Percentiles rank a stretch among this genome's conserved stretches.
These are phyloP conservation scores for Citrus trifoliata DNA, from an alignment of 345 rosid species.

Conservation along the genomic window DNA sequence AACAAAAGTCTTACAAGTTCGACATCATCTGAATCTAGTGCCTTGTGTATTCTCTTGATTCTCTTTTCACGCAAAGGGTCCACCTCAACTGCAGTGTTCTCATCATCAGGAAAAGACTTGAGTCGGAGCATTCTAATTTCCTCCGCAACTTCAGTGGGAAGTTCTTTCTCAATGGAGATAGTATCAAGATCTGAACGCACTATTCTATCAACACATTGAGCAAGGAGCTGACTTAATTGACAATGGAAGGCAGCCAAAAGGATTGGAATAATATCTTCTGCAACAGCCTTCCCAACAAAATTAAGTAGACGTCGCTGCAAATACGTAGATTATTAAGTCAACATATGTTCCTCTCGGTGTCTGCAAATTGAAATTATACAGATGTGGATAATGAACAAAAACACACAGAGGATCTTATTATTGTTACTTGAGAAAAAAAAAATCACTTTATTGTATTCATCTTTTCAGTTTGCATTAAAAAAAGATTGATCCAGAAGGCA, in stretches of 20 bases:
- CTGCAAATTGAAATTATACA: neutral
- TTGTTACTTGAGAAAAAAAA: neutral
- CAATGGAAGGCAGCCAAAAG: slow-evolving; percentile 84
- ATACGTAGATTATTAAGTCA: slow-evolving; percentile 14
- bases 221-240: slow-evolving; percentile 60
- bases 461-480: too few relatives aligned
- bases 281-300: slow-evolving; percentile 71
- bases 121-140: slow-evolving; percentile 47
- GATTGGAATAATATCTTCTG: slow-evolving; percentile 78
- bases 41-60: slow-evolving; percentile 73
- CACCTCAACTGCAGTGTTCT: slow-evolving; percentile 15
- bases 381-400: neutral
- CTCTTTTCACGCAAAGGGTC: slow-evolving; percentile 58
- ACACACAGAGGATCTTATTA: neutral
- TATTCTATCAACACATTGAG: slow-evolving; percentile 74
- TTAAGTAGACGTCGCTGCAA: slow-evolving; percentile 73
- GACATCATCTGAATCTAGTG: slow-evolving; percentile 92
- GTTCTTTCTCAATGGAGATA: slow-evolving; percentile 73
- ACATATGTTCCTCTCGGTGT: neutral
- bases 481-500: neutral
- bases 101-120: slow-evolving; percentile 42
- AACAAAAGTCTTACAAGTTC: slow-evolving; percentile 88
- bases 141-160: slow-evolving; percentile 65
- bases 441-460: too few relatives aligned
- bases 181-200: slow-evolving; percentile 78